A percentile compares a stretch with the other conserved stretches of the same genome.
Conservation (phyloP, 1,284 basidiomycete genomes). For the Taiwanofungus camphoratus region DNA sequence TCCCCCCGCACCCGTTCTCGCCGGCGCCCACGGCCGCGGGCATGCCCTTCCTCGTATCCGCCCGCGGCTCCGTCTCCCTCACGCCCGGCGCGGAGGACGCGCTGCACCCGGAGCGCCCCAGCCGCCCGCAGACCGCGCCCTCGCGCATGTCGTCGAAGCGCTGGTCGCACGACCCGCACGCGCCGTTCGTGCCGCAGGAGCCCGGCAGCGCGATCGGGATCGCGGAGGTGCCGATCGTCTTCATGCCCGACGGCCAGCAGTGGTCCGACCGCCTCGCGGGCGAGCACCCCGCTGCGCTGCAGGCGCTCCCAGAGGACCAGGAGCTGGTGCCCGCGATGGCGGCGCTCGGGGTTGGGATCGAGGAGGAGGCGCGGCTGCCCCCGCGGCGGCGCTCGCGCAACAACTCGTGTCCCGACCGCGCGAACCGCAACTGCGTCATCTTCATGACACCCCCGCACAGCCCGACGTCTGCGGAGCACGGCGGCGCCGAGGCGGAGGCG, state of each 20-base stretch:
- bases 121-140: constrained; percentile 17
- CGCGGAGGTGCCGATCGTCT: constrained; percentile 17
- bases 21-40: constrained; percentile 6
- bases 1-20: constrained; percentile 9
- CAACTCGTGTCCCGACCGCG: constrained; percentile 17
- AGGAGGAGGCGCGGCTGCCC: constrained; percentile 8
- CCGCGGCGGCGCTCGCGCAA: constrained; percentile 17
- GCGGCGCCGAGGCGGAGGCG: background rate
- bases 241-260: constrained; percentile 10
- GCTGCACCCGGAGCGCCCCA: constrained; percentile 16
- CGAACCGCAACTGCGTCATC: constrained; percentile 22
- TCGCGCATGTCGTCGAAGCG: constrained; percentile 9
- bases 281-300: constrained; percentile 29
- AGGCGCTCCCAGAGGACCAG: constrained; percentile 46
- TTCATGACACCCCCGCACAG: constrained; percentile 11
- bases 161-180: background rate
- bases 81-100: constrained; percentile 9
- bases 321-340: constrained; percentile 26
- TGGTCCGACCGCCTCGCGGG: constrained; percentile 9
- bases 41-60: constrained; percentile 34
- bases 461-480: constrained; percentile 4
- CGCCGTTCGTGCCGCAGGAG: constrained; percentile 1
- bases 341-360: constrained; percentile 11
- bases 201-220: background rate
- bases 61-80: constrained; percentile 39